These are phyloP conservation scores for Juglanconis sp. DNA, from an alignment of 2,329 filamentous ascomycete genomes.

Conservation along the genomic window DNA sequence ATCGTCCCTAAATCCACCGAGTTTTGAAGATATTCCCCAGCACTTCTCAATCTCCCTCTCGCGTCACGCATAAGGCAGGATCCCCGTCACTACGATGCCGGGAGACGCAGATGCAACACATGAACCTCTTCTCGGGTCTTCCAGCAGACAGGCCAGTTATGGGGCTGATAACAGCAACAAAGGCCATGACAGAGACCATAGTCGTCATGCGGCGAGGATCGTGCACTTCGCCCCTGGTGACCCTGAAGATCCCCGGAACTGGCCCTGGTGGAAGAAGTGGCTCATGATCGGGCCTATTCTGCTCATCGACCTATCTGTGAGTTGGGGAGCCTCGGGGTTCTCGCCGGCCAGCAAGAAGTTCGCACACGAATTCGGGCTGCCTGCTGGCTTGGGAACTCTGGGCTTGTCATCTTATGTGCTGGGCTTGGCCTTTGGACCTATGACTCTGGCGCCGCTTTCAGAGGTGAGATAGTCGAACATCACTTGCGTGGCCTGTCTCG, in stretches of 20 bases:
- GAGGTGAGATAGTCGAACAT: not conserved
- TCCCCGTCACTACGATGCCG: not conserved
- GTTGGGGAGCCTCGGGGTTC: constrained; percentile 46
- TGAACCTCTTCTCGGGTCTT: constrained; percentile 6
- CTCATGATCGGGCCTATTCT: constrained; percentile 28
- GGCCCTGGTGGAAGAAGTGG: constrained; percentile 33
- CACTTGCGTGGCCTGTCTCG: not conserved
- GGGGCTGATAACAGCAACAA: not conserved
- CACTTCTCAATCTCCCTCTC: not conserved
- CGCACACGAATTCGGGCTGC: constrained; percentile 36
- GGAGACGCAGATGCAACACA: not conserved
- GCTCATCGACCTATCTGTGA: constrained; percentile 30
- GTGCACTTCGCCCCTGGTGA: constrained; percentile 21
- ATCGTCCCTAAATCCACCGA: too few species aligned
- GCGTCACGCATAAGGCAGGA: not conserved
- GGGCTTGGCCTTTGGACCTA: constrained; percentile 38
- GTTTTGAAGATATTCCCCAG: not conserved
- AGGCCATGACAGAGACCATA: not conserved
- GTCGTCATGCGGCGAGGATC: not conserved
- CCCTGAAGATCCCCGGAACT: constrained; percentile 29
- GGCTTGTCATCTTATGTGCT: constrained; percentile 45
- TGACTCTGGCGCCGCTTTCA: constrained; percentile 30
- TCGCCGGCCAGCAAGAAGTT: constrained; percentile 41
- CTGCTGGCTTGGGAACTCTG: constrained; percentile 38
- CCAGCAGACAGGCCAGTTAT: not conserved